phyloP scores from a whole-genome alignment of 2,329 filamentous ascomycete species.

The Aurifilum marmelostoma region DNA sequence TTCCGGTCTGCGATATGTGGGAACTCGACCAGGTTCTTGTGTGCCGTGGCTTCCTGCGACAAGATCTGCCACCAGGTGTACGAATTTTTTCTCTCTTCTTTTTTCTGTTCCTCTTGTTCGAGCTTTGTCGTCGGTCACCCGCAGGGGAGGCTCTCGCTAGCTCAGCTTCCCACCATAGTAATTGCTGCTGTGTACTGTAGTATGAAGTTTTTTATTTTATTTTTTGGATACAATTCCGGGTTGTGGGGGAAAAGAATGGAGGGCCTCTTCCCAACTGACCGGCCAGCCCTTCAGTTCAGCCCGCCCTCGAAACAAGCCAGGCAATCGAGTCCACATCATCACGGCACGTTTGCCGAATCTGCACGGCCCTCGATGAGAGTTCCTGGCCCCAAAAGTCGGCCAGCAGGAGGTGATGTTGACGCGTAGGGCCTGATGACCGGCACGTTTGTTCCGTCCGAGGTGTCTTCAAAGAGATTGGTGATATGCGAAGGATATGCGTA shows the following conservation, averaged over 20 bases:
- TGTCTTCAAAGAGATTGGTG: background rate
- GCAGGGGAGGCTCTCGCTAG: background rate
- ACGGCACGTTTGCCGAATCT: no score
- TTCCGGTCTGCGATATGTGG: constrained; percentile 34
- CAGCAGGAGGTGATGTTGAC: background rate
- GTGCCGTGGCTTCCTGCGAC: constrained; percentile 33
- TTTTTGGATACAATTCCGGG: no score
- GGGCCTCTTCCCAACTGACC: no score
- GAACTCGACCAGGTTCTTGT: constrained; percentile 27
- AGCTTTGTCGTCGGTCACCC: background rate
- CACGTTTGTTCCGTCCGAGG: background rate
- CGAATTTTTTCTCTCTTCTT: background rate
- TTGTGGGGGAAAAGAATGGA: background rate
- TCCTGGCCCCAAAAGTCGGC: background rate
- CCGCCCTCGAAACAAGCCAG: background rate
- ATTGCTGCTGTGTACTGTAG: no score
- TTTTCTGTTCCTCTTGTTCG: background rate
- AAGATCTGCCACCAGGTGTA: constrained; percentile 10
- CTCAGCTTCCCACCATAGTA: background rate
- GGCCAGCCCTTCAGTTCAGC: background rate
- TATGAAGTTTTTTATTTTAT: background rate
- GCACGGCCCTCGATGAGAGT: background rate
- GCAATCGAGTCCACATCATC: no score
- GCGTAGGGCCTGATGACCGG: background rate
- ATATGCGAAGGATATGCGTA: background rate